Conservation (phyloP, 1,284 basidiomycete species). For the Pascua guehoae region DNA sequence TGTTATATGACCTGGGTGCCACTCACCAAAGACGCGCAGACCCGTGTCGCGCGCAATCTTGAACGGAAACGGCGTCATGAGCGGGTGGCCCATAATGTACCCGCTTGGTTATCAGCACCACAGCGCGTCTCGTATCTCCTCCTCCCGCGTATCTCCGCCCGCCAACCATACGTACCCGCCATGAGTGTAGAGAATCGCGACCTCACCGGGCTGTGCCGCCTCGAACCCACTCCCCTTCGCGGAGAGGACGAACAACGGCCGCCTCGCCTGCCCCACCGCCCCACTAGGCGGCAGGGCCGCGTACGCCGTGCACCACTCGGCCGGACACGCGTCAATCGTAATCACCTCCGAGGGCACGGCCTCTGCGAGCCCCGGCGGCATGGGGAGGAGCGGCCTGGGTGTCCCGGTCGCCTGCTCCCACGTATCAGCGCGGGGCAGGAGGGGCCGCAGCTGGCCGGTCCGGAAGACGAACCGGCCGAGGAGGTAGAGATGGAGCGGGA, state of each 20-base stretch:
- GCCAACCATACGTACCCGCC: conserved; percentile 7
- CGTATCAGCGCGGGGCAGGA: no score
- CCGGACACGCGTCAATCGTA: neutral
- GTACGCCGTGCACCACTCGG: no score
- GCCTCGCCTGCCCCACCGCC: neutral
- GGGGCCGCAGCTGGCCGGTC: no score
- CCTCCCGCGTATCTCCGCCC: no score
- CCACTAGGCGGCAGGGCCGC: no score
- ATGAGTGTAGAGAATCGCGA: conserved; percentile 28
- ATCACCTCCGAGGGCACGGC: neutral
- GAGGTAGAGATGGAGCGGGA: no score
- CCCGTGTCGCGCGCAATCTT: conserved; percentile 11
- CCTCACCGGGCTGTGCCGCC: conserved; percentile 16
- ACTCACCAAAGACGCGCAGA: conserved; percentile 10
- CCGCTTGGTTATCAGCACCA: conserved; percentile 7
- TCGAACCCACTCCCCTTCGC: neutral
- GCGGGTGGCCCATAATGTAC: conserved; percentile 20
- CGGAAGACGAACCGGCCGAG: no score
- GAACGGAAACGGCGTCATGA: conserved; percentile 12
- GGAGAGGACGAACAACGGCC: conserved; percentile 5
- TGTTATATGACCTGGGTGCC: no score
- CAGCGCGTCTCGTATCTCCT: neutral
- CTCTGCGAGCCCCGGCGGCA: neutral
- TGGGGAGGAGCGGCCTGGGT: neutral
- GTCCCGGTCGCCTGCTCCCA: neutral